Base-by-base conservation (phyloP, 495 filamentous ascomycete species). In the Xylaria sp. region DNA sequence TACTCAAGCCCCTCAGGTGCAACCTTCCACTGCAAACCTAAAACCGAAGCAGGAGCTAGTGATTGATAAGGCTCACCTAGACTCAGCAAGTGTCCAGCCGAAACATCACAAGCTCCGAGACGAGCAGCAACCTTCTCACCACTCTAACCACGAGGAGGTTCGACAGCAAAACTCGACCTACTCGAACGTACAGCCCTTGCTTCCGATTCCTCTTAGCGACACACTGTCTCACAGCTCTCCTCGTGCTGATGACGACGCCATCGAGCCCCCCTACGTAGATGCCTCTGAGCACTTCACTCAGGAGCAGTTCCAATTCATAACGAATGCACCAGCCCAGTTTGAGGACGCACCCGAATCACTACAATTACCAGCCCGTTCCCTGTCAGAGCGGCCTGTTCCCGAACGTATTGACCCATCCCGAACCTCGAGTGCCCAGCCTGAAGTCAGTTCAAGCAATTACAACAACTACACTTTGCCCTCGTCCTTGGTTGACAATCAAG, bases 231-330 rank as follows among this genome's bases (percentile, higher is more conserved):
- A 41, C 41, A 14, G 9, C 26, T 21, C 31, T 19, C 48, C 31
- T 21, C 41, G 2, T 53, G 29, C n/a, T 24, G 66, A 75, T 21
- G 82, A 79, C 41, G 77, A 84, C 50, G 66, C 68, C 9, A 78
- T 76, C 21, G 82, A 85, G 61, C 74, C 76, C 31, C 71, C 77
- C 72, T 84, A 84, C 78, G 69, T 83, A 70, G 82, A 85, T 74
- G 81, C 82, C 44, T 74, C 82, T 17, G 83, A 86, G 65, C 76
- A 80, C 40, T 44, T 80, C 31, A 35, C 80, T n/a, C 43, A 24
- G 7, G 68, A 75, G 26, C 68, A 53, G 46, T 50, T 24, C 40
- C 68, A 69, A 4, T 59, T 57, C 6, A 14, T 44, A 2, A 68
- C 40, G 17, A 44, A 67, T 12, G 69, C 74, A n/a, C 57, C 71